phyloP scores from a whole-genome alignment of 2,329 filamentous ascomycete species.

The Botryotinia calthae region DNA sequence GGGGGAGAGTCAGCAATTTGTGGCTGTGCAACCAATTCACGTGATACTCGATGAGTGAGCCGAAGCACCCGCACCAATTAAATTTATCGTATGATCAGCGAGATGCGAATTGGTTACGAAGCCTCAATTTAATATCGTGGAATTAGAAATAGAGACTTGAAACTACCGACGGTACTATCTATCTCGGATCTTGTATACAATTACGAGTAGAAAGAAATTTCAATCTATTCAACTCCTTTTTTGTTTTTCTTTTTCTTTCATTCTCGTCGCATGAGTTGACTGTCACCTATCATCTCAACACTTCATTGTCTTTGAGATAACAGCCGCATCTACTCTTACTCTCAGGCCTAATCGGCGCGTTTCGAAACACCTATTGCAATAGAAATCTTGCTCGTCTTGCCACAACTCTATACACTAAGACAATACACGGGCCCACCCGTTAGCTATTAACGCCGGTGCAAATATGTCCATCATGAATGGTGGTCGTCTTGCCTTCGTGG shows the following conservation, averaged over 20 bases:
- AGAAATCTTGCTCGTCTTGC: slow-evolving; percentile 9
- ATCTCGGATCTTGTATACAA: neutral
- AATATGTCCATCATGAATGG: slow-evolving; percentile 9
- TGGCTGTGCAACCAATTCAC: neutral
- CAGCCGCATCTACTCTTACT: neutral
- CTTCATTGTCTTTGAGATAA: slow-evolving; percentile 15
- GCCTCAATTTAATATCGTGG: slow-evolving; percentile 19
- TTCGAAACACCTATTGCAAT: slow-evolving; percentile 11
- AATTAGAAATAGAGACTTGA: neutral
- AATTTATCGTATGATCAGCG: slow-evolving; percentile 10
- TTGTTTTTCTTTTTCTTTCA: slow-evolving; percentile 1
- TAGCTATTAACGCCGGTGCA: neutral
- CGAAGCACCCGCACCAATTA: slow-evolving; percentile 12
- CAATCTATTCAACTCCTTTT: neutral
- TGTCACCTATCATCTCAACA: slow-evolving; percentile 7
- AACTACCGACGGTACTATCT: neutral
- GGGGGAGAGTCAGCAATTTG: neutral
- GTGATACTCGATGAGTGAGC: neutral
- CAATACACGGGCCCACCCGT: neutral
- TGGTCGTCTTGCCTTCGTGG: slow-evolving; percentile 12
- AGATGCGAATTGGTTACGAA: slow-evolving; percentile 17
- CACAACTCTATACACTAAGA: slow-evolving; percentile 2
- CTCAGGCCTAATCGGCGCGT: slow-evolving; percentile 9
- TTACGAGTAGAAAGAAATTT: neutral
- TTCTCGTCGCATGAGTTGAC: slow-evolving; percentile 7